Conservation (phyloP, 768 basidiomycete species). For the Pisolithus tinctorius region DNA sequence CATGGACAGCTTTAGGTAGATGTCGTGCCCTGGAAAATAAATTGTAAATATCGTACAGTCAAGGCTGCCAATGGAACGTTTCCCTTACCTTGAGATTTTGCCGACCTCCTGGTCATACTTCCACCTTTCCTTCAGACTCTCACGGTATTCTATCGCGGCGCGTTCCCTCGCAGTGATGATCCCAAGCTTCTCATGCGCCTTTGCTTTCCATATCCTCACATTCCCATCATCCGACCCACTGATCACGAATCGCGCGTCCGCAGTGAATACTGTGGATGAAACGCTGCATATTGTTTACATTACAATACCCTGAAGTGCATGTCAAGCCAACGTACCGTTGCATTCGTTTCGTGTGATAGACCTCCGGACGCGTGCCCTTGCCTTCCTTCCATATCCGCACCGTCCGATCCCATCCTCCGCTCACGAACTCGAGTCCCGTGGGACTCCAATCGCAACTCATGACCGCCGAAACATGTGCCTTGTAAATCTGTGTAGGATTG, state of each 20-base stretch:
- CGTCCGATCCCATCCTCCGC: conserved; percentile 94
- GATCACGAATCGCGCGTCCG: conserved; percentile 85
- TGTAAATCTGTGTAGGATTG: conserved; percentile 87
- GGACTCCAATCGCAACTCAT: conserved; percentile 98
- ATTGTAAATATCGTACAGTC: background rate
- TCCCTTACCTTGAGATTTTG: conserved; percentile 67
- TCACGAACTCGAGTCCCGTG: conserved; percentile 92
- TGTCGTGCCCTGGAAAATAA: conserved; percentile 54
- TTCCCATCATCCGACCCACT: conserved; percentile 94
- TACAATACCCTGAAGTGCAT: background rate
- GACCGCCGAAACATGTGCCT: conserved; percentile 93
- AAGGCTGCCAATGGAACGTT: background rate
- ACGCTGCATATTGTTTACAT: conserved; percentile 44
- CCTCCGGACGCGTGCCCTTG: conserved; percentile 72
- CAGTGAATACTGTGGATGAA: conserved; percentile 80
- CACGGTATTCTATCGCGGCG: conserved; percentile 88
- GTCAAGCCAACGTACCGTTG: conserved; percentile 55
- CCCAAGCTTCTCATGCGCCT: conserved; percentile 87
- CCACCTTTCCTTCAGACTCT: conserved; percentile 85
- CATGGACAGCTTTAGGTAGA: conserved; percentile 87
- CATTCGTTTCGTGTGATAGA: conserved; percentile 99
- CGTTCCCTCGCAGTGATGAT: conserved; percentile 86
- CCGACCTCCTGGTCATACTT: conserved; percentile 76
- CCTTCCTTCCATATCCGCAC: conserved; percentile 90
- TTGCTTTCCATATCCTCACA: conserved; percentile 91